Conservation (phyloP, 768 basidiomycete genomes). For the Xerocomellus dryophilus region DNA sequence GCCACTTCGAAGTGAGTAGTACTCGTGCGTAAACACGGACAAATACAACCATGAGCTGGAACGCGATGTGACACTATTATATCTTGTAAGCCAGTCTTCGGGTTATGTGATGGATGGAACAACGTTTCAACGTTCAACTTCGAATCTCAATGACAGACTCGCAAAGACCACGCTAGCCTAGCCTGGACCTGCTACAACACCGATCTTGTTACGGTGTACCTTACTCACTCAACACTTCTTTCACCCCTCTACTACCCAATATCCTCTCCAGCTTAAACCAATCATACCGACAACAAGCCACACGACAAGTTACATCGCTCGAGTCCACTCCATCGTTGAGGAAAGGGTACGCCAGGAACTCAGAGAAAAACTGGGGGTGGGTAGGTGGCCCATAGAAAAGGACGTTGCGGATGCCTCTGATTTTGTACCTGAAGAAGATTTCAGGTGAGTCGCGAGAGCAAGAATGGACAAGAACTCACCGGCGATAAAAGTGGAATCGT, state of each 20-base stretch:
- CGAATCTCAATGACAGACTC: background rate
- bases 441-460: background rate
- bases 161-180: background rate
- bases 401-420: constrained; percentile 88
- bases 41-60: constrained; percentile 14
- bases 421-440: constrained; percentile 67
- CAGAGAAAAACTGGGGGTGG: constrained; percentile 89
- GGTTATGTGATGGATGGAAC: background rate
- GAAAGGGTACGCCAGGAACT: constrained; percentile 88
- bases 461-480: constrained; percentile 40
- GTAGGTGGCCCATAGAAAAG: constrained; percentile 92
- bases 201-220: background rate
- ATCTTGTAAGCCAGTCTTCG: background rate
- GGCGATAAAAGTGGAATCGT: constrained; percentile 96
- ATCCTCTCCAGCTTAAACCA: constrained; percentile 85
- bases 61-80: no score
- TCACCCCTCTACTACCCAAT: constrained; percentile 25
- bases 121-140: no score
- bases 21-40: constrained; percentile 12
- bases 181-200: background rate
- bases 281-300: constrained; percentile 88
- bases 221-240: constrained; percentile 14
- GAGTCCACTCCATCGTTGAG: constrained; percentile 84
- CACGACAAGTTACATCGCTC: constrained; percentile 76
- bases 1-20: background rate